phyloP scores from a whole-genome alignment of 2,329 filamentous ascomycete genomes.

The Byssochlamys sp. region DNA sequence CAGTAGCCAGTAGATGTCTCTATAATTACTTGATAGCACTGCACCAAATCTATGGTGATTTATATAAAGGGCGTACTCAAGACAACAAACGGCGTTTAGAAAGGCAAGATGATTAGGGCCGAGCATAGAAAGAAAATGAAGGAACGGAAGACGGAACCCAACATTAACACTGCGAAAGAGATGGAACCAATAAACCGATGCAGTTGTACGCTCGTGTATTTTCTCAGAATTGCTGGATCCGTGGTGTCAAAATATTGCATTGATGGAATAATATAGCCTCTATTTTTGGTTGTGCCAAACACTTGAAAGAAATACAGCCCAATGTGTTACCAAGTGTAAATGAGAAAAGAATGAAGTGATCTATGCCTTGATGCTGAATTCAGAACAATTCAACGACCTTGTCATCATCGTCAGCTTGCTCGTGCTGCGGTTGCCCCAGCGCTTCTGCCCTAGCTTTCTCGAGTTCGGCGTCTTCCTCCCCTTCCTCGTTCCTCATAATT shows the following conservation, averaged over 20 bases:
- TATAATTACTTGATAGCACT: no score
- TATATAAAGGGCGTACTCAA: no score
- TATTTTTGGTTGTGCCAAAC: neutral
- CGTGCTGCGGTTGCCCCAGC: conserved; percentile 11
- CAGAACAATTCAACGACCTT: conserved; percentile 36
- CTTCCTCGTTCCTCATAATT: conserved; percentile 69
- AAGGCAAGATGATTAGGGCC: no score
- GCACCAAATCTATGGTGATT: no score
- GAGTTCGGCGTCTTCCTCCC: conserved; percentile 38
- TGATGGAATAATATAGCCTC: neutral
- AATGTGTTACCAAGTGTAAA: neutral
- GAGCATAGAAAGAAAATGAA: no score
- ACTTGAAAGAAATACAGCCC: neutral
- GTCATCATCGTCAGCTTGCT: conserved; percentile 23
- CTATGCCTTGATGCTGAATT: conserved; percentile 3
- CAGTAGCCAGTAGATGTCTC: no score
- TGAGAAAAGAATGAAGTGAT: neutral
- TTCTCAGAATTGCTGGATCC: no score
- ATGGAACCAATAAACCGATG: no score
- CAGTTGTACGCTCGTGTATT: no score
- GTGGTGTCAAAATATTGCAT: neutral
- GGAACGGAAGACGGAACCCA: no score
- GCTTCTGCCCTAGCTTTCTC: conserved; percentile 34
- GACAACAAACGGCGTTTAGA: no score
- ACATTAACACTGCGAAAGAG: no score